Evolutionary conservation across 1,139 yeast species (phyloP).

Genomic region (Lodderomyces margitis): DNA sequence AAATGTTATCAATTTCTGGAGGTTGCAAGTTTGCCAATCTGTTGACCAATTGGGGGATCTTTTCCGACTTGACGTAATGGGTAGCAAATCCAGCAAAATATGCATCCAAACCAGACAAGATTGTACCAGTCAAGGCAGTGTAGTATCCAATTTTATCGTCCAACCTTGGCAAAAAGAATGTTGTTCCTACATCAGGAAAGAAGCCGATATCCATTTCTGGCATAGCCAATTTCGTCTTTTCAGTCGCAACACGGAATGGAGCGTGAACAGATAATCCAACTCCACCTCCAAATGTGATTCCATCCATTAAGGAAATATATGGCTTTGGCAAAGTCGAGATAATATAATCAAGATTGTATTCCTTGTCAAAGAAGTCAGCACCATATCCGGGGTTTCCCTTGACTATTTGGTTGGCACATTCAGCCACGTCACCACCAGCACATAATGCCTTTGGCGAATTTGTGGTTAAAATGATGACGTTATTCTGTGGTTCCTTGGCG

Average conservation of each 20-base stretch:
- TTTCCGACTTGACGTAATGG: slow-evolving; percentile 73
- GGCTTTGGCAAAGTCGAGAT: slow-evolving; percentile 85
- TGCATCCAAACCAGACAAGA: slow-evolving; percentile 74
- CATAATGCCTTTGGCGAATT: slow-evolving; percentile 64
- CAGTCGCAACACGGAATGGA: slow-evolving; percentile 93
- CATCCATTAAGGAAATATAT: slow-evolving; percentile 78
- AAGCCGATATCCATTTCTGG: slow-evolving; percentile 98
- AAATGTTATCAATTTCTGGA: slow-evolving; percentile 28
- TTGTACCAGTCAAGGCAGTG: slow-evolving; percentile 82
- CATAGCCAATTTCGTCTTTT: slow-evolving; percentile 89
- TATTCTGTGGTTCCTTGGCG: slow-evolving; percentile 63
- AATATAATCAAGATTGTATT: slow-evolving; percentile 77
- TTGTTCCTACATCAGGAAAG: slow-evolving; percentile 94
- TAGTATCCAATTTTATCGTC: slow-evolving; percentile 84
- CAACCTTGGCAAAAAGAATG: slow-evolving; percentile 81
- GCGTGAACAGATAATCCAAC: slow-evolving; percentile 90
- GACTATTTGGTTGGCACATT: slow-evolving; percentile 56
- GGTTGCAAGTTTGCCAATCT: slow-evolving; percentile 63
- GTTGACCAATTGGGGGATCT: slow-evolving; percentile 57
- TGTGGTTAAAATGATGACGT: slow-evolving; percentile 68
- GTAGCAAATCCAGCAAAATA: slow-evolving; percentile 86
- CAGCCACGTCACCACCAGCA: slow-evolving; percentile 95
- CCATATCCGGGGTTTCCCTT: slow-evolving; percentile 53
- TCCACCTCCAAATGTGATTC: slow-evolving; percentile 98
- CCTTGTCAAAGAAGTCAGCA: slow-evolving; percentile 69